Evolutionary conservation across 2,329 filamentous ascomycete species (phyloP).

Genomic region (Colletotrichum sidae): DNA sequence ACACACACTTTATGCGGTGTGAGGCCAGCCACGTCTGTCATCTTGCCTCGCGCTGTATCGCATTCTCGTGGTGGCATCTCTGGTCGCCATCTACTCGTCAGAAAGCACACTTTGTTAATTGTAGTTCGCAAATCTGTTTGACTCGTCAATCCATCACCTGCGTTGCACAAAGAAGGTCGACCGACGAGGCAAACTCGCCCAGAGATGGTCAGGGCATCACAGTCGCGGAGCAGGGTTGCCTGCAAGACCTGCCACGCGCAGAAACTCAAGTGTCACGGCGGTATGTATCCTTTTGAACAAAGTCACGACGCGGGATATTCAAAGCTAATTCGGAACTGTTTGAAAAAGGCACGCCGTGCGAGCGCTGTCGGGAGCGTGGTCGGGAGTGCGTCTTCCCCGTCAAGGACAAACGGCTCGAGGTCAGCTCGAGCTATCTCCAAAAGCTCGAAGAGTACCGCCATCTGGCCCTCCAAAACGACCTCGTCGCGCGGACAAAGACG

Average conservation of each 20-base stretch:
- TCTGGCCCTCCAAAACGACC: too few relatives aligned
- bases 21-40: not conserved
- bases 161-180: too few relatives aligned
- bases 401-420: conserved; percentile 28
- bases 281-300: conserved; percentile 11
- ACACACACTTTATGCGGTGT: conserved; percentile 1
- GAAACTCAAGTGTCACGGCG: conserved; percentile 39
- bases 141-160: too few relatives aligned
- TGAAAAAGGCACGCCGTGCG: conserved; percentile 14
- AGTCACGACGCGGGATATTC: not conserved
- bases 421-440: conserved; percentile 37
- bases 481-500: too few relatives aligned
- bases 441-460: conserved; percentile 25
- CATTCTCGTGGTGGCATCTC: too few relatives aligned
- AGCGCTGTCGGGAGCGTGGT: conserved; percentile 11
- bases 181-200: not conserved
- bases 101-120: too few relatives aligned
- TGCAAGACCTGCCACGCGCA: conserved; percentile 36
- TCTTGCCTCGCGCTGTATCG: too few relatives aligned
- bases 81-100: too few relatives aligned
- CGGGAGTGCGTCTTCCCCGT: conserved; percentile 34
- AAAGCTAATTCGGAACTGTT: too few relatives aligned
- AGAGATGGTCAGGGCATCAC: conserved; percentile 10
- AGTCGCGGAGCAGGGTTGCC: conserved; percentile 37
- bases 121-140: too few relatives aligned